These are phyloP conservation scores for Colletotrichum nymphaeae DNA, from an alignment of 2,329 filamentous ascomycete genomes.

Conservation along the genomic window DNA sequence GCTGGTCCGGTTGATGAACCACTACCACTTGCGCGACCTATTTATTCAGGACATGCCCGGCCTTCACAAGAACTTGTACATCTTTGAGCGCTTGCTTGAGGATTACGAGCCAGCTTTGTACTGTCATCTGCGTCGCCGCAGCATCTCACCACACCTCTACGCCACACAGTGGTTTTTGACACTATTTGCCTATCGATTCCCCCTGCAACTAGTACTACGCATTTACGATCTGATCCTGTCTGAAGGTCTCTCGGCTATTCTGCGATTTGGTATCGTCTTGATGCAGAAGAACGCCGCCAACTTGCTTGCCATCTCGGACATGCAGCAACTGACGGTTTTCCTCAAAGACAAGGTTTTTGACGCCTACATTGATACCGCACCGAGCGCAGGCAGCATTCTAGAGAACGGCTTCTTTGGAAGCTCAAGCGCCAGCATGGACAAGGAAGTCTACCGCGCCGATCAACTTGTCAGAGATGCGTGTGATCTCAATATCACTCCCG, in stretches of 20 bases:
- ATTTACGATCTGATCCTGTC: slow-evolving; percentile 97
- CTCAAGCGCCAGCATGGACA: slow-evolving; percentile 88
- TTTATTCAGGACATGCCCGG: slow-evolving; percentile 98
- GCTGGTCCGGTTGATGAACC: slow-evolving; percentile 94
- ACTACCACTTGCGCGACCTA: slow-evolving; percentile 91
- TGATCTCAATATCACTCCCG: slow-evolving; percentile 84
- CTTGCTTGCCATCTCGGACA: slow-evolving; percentile 87
- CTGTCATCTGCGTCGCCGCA: slow-evolving; percentile 89
- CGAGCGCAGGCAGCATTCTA: slow-evolving; percentile 90
- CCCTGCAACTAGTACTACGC: slow-evolving; percentile 92
- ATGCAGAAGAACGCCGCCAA: slow-evolving; percentile 93
- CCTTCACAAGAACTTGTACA: slow-evolving; percentile 90
- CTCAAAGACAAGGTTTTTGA: slow-evolving; percentile 96
- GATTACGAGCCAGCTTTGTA: slow-evolving; percentile 94
- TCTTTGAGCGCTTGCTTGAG: slow-evolving; percentile 94
- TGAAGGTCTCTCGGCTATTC: slow-evolving; percentile 90
- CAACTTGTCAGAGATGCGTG: slow-evolving; percentile 94
- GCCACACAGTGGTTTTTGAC: slow-evolving; percentile 99
- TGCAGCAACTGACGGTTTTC: slow-evolving; percentile 88
- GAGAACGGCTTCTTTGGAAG: slow-evolving; percentile 98
- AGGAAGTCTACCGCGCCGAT: slow-evolving; percentile 95
- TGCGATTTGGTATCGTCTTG: slow-evolving; percentile 93
- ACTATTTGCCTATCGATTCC: slow-evolving; percentile 97
- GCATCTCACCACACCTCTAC: slow-evolving; percentile 92
- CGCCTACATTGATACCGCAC: slow-evolving; percentile 94